Conservation (phyloP, 192 early-diverging fungal species). For the Coemansia sp. region DNA sequence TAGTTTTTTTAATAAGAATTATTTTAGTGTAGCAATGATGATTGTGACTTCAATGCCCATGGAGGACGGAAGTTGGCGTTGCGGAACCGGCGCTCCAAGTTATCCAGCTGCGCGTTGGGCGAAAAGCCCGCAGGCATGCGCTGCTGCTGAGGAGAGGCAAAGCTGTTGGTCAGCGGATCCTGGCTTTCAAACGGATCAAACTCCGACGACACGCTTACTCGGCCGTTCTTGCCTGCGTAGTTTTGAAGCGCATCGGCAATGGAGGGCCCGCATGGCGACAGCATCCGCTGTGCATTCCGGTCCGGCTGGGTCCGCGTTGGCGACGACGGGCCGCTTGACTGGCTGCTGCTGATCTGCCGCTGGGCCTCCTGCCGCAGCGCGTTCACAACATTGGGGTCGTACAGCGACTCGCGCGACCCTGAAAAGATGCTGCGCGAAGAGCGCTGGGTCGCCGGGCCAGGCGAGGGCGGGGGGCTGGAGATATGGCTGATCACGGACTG, state of each 20-base stretch:
- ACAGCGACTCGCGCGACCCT: slow-evolving; percentile 40
- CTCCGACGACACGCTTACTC: slow-evolving; percentile 41
- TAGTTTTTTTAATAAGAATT: slow-evolving; percentile 1
- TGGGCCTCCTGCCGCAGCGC: slow-evolving; percentile 50
- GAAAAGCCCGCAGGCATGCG: slow-evolving; percentile 9
- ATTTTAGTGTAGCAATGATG: slow-evolving; percentile 20
- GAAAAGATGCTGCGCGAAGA: slow-evolving; percentile 46
- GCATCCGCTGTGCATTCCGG: slow-evolving; percentile 8
- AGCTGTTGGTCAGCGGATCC: slow-evolving; percentile 20
- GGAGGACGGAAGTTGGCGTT: slow-evolving; percentile 54
- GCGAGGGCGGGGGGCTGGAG: slow-evolving; percentile 20
- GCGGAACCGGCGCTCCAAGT: slow-evolving; percentile 49
- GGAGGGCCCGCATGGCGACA: slow-evolving; percentile 52
- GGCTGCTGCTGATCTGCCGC: slow-evolving; percentile 51
- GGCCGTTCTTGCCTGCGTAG: slow-evolving; percentile 19
- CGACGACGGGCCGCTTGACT: slow-evolving; percentile 21
- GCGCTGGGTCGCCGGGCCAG: slow-evolving; percentile 6
- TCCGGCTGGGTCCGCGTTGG: slow-evolving; percentile 4
- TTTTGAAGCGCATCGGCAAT: slow-evolving; percentile 46
- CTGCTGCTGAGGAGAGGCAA: slow-evolving; percentile 15
- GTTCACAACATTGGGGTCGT: slow-evolving; percentile 49
- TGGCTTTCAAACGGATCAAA: slow-evolving; percentile 54
- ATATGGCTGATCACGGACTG: slow-evolving; percentile 6
- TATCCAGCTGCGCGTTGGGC: slow-evolving; percentile 42
- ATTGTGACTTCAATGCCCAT: slow-evolving; percentile 48